Evolutionary conservation across 371 early-diverging fungal genomes (phyloP).

Genomic region (Batkoa obscura): DNA sequence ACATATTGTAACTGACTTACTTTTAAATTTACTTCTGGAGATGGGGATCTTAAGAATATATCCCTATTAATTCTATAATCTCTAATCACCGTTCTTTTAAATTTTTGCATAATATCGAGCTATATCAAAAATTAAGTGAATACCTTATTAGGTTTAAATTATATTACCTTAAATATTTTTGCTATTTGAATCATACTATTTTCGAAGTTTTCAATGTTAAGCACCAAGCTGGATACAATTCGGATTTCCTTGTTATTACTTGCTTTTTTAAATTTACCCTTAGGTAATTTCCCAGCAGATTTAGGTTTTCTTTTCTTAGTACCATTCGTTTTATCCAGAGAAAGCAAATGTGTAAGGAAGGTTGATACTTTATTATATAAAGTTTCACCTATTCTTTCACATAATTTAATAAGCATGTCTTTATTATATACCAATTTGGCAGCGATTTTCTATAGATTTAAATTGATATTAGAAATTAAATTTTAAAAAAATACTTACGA

Average conservation of each 20-base stretch:
- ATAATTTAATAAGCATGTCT: no score
- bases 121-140: no score
- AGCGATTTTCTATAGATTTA: no score
- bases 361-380: neutral
- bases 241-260: neutral
- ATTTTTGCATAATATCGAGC: conserved; percentile 1
- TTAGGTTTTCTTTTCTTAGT: neutral
- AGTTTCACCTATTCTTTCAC: neutral
- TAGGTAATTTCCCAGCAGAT: neutral
- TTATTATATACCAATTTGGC: no score
- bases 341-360: neutral
- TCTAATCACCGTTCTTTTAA: neutral
- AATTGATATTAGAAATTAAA: no score
- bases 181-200: neutral
- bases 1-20: no score
- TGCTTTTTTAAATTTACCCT: neutral
- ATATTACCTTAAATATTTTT: conserved; percentile 1
- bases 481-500: neutral
- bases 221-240: conserved; percentile 1
- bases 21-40: neutral
- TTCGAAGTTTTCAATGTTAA: conserved; percentile 5
- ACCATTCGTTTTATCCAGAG: neutral
- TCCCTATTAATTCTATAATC: conserved; percentile 1
- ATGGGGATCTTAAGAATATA: neutral
- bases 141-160: no score